A percentile compares a stretch with the other conserved stretches of the same genome.
These are phyloP conservation scores for Botrytis byssoidea DNA, from an alignment of 2,329 filamentous ascomycete genomes.

Conservation along the genomic window DNA sequence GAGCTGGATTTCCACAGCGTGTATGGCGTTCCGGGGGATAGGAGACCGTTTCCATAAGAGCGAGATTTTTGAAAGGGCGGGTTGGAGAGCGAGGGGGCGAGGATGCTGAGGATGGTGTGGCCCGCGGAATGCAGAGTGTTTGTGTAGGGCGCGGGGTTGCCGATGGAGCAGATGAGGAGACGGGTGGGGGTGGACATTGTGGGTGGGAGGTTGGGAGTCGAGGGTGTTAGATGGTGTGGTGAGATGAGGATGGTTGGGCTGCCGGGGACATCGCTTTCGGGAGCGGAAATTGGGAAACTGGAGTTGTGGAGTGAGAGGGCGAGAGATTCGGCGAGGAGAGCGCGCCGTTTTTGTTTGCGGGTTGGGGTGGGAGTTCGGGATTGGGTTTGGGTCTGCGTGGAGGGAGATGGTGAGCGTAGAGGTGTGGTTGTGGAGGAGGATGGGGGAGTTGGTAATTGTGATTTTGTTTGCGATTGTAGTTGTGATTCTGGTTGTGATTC, in stretches of 20 bases:
- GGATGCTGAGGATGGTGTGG: conserved; percentile 68
- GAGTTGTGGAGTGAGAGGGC: neutral
- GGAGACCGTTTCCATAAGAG: conserved; percentile 50
- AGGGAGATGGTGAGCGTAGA: neutral
- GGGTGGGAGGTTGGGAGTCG: neutral
- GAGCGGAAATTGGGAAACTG: neutral
- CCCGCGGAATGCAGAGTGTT: conserved; percentile 85
- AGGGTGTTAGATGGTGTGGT: neutral
- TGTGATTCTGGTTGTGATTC: neutral
- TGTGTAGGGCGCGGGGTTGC: conserved; percentile 75
- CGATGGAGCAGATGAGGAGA: conserved; percentile 81
- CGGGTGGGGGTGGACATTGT: conserved; percentile 41
- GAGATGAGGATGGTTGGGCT: neutral
- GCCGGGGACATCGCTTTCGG: neutral
- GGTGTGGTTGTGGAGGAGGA: neutral
- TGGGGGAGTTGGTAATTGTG: neutral
- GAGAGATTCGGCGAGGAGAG: neutral
- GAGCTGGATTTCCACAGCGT: conserved; percentile 73
- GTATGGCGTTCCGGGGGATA: conserved; percentile 50
- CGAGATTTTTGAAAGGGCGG: conserved; percentile 50
- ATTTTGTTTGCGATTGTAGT: too few species aligned
- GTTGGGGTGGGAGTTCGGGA: neutral
- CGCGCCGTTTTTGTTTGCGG: neutral
- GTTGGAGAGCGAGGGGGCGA: conserved; percentile 42
- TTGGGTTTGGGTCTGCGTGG: neutral